Percentiles rank a stretch among this genome's conserved stretches.
phyloP scores from a whole-genome alignment of 2,329 filamentous ascomycete species.

The Trichophyton schoenleinii region DNA sequence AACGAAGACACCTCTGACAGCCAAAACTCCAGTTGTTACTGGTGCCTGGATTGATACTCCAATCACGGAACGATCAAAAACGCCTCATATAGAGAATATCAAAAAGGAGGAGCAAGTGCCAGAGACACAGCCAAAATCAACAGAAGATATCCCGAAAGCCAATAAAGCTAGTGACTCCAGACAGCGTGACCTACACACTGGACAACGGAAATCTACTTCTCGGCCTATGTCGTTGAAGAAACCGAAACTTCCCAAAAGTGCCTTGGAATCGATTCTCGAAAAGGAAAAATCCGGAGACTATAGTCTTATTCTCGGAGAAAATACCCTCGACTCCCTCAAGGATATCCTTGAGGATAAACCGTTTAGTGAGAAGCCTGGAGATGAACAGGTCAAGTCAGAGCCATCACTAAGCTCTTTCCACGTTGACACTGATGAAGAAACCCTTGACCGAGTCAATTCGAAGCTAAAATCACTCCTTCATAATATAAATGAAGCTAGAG shows the following conservation, averaged over 20 bases:
- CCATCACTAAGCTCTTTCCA: not conserved
- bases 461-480: constrained; percentile 30
- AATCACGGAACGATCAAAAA: constrained; percentile 24
- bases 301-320: constrained; percentile 29
- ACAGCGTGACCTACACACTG: not conserved
- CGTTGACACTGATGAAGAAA: constrained; percentile 15
- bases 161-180: constrained; percentile 5
- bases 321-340: constrained; percentile 35
- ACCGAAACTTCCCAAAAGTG: constrained; percentile 32
- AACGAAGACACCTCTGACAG: constrained; percentile 23
- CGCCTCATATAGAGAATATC: constrained; percentile 13
- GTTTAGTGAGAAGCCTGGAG: constrained; percentile 16
- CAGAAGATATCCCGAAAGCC: not conserved
- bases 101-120: not conserved
- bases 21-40: constrained; percentile 34
- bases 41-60: constrained; percentile 39
- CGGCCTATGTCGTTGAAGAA: constrained; percentile 18
- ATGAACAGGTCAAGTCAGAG: not conserved
- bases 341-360: constrained; percentile 26
- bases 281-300: constrained; percentile 29
- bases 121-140: not conserved
- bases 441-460: constrained; percentile 27
- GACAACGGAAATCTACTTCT: constrained; percentile 13
- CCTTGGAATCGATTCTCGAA: constrained; percentile 30
- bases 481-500: constrained; percentile 31